Evolutionary conservation across 352 stramenopile species (phyloP).

Genomic region (Globisporangium paddicum): DNA sequence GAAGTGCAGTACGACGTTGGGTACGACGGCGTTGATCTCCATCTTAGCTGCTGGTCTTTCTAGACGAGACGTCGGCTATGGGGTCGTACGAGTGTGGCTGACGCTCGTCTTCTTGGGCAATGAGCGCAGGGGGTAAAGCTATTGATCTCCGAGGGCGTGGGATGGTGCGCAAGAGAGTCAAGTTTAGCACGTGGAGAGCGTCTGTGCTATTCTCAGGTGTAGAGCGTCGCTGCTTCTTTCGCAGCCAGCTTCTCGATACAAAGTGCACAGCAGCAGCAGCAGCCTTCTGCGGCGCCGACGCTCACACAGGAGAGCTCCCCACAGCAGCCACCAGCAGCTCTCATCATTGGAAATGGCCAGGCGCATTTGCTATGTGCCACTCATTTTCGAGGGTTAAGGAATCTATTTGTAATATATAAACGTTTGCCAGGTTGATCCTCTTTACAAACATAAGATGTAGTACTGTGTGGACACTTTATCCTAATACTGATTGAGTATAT

Average conservation of each 20-base stretch:
- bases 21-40: constrained; percentile 21
- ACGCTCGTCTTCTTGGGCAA: background rate
- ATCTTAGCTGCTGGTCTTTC: constrained; percentile 14
- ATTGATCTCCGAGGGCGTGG: too few relatives aligned
- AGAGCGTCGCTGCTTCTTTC: constrained; percentile 4
- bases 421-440: too few relatives aligned
- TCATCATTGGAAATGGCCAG: background rate
- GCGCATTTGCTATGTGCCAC: background rate
- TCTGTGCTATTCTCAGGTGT: background rate
- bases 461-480: too few relatives aligned
- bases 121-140: background rate
- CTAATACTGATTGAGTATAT: too few relatives aligned
- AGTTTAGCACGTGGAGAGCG: background rate
- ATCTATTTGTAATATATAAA: background rate
- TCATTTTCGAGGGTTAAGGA: background rate
- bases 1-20: constrained; percentile 59
- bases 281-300: background rate
- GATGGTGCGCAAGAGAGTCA: constrained; percentile 6
- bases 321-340: background rate
- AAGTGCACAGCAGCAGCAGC: background rate
- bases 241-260: constrained; percentile 4
- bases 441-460: too few relatives aligned
- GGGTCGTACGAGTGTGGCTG: background rate
- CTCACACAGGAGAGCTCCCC: background rate
- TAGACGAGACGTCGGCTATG: constrained; percentile 6